Evolutionary conservation across 2,329 filamentous ascomycete species (phyloP).

Genomic region (Colletotrichum scovillei): DNA sequence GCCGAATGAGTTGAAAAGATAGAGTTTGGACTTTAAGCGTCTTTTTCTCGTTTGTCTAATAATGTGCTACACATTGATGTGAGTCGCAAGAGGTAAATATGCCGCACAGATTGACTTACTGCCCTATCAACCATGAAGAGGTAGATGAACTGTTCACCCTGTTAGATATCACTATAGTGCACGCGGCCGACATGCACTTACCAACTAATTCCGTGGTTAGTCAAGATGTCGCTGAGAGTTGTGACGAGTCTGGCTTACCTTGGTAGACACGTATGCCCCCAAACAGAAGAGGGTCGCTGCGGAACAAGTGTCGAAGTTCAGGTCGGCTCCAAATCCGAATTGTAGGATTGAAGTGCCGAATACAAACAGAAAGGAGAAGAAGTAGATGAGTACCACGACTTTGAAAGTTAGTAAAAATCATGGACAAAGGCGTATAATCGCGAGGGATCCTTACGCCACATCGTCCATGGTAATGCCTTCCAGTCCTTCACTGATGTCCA

Average conservation of each 20-base stretch:
- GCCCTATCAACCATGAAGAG: slow-evolving; percentile 32
- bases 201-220: neutral
- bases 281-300: slow-evolving; percentile 27
- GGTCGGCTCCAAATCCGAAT: slow-evolving; percentile 25
- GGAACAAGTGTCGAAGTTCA: slow-evolving; percentile 24
- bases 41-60: slow-evolving; percentile 26
- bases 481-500: slow-evolving; percentile 20
- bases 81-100: rapidly evolving
- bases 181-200: neutral
- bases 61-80: slow-evolving; percentile 8
- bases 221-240: neutral
- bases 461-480: slow-evolving; percentile 24
- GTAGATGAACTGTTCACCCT: slow-evolving; percentile 13
- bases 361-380: slow-evolving; percentile 27
- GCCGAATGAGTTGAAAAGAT: slow-evolving; percentile 20
- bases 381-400: slow-evolving; percentile 23
- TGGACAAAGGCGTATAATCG: neutral
- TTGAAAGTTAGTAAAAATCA: neutral
- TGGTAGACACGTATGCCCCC: slow-evolving; percentile 24
- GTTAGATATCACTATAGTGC: neutral
- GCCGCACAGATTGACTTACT: neutral
- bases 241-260: neutral
- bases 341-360: slow-evolving; percentile 28
- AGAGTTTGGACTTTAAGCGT: slow-evolving; percentile 22
- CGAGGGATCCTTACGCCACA: slow-evolving; percentile 13